These are phyloP conservation scores for Boletus barrowsii DNA, from an alignment of 768 basidiomycete genomes.

Conservation along the genomic window DNA sequence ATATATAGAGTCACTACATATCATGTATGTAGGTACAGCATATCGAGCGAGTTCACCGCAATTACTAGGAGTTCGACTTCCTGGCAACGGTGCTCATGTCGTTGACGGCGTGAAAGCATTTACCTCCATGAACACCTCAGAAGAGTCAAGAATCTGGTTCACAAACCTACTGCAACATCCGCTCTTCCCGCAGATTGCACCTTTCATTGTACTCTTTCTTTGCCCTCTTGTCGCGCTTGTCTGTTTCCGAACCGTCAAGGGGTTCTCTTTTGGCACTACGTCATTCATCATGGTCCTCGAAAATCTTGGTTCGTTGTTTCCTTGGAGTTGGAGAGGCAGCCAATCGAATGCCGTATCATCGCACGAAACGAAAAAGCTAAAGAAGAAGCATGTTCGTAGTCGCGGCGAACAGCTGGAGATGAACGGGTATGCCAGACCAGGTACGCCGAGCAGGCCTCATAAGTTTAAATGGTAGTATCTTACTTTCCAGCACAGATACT, in stretches of 20 bases:
- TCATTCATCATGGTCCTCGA: slow-evolving; percentile 54
- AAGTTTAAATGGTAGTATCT: not conserved
- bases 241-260: slow-evolving; percentile 29
- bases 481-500: slow-evolving; percentile 14
- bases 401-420: slow-evolving; percentile 55
- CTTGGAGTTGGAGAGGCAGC: slow-evolving; percentile 60
- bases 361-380: slow-evolving; percentile 42
- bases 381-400: slow-evolving; percentile 49
- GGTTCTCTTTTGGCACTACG: slow-evolving; percentile 27
- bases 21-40: not conserved
- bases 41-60: slow-evolving; percentile 21
- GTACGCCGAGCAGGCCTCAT: slow-evolving; percentile 17
- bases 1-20: not conserved
- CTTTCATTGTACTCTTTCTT: slow-evolving; percentile 51
- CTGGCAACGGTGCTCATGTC: slow-evolving; percentile 27
- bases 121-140: slow-evolving; percentile 43
- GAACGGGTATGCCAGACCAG: slow-evolving; percentile 33
- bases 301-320: slow-evolving; percentile 48
- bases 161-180: slow-evolving; percentile 37
- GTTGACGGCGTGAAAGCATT: slow-evolving; percentile 25
- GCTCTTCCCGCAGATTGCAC: slow-evolving; percentile 54
- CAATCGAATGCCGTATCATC: slow-evolving; percentile 20
- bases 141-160: slow-evolving; percentile 39
- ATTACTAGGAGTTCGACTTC: slow-evolving; percentile 14
- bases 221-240: slow-evolving; percentile 36